Evolutionary conservation across 2,329 filamentous ascomycete genomes (phyloP), one percentile per base, ranked within the genome.

Genomic region (Helminthosporium solani): DNA sequence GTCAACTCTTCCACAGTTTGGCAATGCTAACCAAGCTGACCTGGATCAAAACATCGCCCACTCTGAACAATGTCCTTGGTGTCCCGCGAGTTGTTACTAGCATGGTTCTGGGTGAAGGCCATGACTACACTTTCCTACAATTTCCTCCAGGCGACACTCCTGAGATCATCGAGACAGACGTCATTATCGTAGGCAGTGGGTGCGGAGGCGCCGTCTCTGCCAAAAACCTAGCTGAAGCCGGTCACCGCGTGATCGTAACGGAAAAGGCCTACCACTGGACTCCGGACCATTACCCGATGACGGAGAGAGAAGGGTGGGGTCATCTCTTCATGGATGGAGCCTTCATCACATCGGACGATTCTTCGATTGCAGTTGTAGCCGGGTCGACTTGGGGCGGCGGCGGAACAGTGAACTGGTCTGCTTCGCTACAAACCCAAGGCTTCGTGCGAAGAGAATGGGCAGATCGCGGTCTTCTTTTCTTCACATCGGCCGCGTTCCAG

Each of bases 381-480:
- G 91, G 88, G 1, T 80, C 82, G 45, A 81, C 81, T 25, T 95
- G 87, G 82, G 91, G 91, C 23, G 91, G 91, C 33, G 91, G 91
- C 44, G 90, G 90, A 5, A 90, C 88, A 0, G 72, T 96, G 58
- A 96, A 96, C 70, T 96, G 90, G 90, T 87, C 76, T 19, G 81
- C 82, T 5, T 78, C 77, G 3, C 64, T 85, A 14, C 81, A 85
- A 56, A 87, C 88, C 0, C 88, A 92, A 63, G 83, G 81, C 20
- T 87, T 78, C 53, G 88, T 96, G 1, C 82, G 90, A 3, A 76
- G 82, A 55, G 89, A 96, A 70, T 96, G 92, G 91, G 85, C 88
- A 0, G 75, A 80, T 40, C 70, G 75, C 38, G 84, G 84, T 0
- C 73, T 96, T 19, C 78, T 80, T 0, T 86, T 95, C 58, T 95